Conservation (phyloP, 75 land plant species). For the Chamaecyparis obtusa region DNA sequence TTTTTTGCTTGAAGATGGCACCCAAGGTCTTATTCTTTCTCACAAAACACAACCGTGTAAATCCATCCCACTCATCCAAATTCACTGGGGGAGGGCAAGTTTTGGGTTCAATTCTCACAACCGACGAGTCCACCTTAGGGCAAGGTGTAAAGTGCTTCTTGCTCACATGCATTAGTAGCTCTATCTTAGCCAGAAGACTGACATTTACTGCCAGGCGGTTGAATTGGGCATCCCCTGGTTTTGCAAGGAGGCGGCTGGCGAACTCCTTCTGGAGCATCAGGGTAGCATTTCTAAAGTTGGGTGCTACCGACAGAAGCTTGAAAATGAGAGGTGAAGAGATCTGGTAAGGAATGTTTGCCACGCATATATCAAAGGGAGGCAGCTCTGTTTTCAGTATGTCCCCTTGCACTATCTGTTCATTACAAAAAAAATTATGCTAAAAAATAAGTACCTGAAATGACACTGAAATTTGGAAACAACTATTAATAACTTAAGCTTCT, state of each 20-base stretch:
- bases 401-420: constrained; percentile 26
- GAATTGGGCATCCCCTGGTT: constrained; percentile 73
- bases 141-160: constrained; percentile 67
- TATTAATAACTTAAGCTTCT: not conserved
- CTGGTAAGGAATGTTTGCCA: constrained; percentile 77
- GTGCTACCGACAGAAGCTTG: constrained; percentile 43
- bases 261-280: constrained; percentile 82
- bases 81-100: constrained; percentile 43
- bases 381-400: constrained; percentile 64
- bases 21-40: constrained; percentile 84
- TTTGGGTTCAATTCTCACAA: constrained; percentile 56
- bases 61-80: constrained; percentile 65
- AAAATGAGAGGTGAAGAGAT: constrained; percentile 75
- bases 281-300: constrained; percentile 51
- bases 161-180: constrained; percentile 68
- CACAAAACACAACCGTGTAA: constrained; percentile 61
- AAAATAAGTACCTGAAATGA: not conserved
- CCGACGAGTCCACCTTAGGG: constrained; percentile 79
- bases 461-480: not conserved
- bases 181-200: constrained; percentile 52
- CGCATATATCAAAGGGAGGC: constrained; percentile 64
- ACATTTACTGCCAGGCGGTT: constrained; percentile 76
- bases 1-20: constrained; percentile 75
- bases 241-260: constrained; percentile 63
- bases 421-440: not conserved